These are phyloP conservation scores for Eucalyptus regnans DNA, from an alignment of 345 rosid genomes.

Conservation along the genomic window DNA sequence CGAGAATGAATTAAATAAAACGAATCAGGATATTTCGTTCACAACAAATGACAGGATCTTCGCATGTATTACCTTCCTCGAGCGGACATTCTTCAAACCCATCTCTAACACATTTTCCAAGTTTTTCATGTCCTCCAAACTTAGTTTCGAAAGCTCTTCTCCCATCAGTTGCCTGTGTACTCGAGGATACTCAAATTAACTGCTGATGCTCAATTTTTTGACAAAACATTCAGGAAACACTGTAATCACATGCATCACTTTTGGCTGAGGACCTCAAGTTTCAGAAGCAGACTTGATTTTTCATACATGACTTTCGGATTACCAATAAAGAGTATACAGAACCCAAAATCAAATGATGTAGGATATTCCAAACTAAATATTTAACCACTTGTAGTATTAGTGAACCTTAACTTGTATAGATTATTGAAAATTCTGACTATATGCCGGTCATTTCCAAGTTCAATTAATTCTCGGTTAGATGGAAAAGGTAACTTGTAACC, in stretches of 20 bases:
- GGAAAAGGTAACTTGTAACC: not conserved
- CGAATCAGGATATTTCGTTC: not conserved
- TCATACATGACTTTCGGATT: not conserved
- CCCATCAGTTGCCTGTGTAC: not conserved
- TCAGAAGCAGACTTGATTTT: not conserved
- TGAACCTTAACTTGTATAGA: not conserved
- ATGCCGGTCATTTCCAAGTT: not conserved
- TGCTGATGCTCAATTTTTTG: not conserved
- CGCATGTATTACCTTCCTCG: not conserved
- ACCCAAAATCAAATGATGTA: not conserved
- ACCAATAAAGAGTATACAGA: not conserved
- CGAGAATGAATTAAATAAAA: not conserved
- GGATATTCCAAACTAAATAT: not conserved
- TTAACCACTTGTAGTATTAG: not conserved
- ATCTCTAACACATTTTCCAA: not conserved
- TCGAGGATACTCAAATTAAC: not conserved
- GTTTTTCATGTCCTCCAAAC: not conserved
- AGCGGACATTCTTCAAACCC: not conserved
- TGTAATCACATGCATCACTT: not conserved
- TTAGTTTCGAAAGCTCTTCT: not conserved
- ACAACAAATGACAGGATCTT: not conserved
- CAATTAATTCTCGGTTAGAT: not conserved
- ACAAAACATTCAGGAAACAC: not conserved
- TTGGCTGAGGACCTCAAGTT: not conserved
- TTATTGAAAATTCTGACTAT: not conserved